A percentile compares a stretch with the other conserved stretches of the same genome.
phyloP scores from a whole-genome alignment of 495 filamentous ascomycete genomes.

The Xanthoparmelia taractica region DNA sequence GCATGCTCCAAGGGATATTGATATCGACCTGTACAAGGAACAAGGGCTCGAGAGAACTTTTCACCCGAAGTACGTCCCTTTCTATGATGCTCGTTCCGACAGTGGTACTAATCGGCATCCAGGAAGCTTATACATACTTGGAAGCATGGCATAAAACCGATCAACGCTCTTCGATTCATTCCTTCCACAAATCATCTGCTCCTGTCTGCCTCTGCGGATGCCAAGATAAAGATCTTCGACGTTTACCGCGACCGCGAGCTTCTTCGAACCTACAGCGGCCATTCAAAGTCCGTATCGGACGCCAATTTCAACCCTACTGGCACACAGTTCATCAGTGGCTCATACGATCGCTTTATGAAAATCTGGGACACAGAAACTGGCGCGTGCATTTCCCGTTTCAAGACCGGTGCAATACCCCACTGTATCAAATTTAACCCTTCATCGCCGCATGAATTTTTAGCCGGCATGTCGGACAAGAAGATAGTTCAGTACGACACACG shows the following conservation, averaged over 20 bases:
- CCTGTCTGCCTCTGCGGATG: conserved; percentile 76
- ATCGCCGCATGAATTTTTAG: conserved; percentile 78
- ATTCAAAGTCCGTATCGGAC: conserved; percentile 84
- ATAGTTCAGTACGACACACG: conserved; percentile 96
- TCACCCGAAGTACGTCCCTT: conserved; percentile 56
- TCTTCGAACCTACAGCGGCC: conserved; percentile 80
- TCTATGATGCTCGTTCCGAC: neutral
- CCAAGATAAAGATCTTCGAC: conserved; percentile 90
- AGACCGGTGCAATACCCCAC: conserved; percentile 88
- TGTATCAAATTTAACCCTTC: conserved; percentile 88
- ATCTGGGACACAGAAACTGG: conserved; percentile 98
- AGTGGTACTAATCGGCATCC: neutral
- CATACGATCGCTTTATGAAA: conserved; percentile 91
- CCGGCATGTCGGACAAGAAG: conserved; percentile 96
- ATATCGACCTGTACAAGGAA: conserved; percentile 80
- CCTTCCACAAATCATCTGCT: conserved; percentile 80
- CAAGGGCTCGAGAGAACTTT: conserved; percentile 73
- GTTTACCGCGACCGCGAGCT: conserved; percentile 83
- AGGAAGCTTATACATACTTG: conserved; percentile 77
- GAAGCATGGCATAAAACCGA: conserved; percentile 76
- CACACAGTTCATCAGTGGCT: conserved; percentile 82
- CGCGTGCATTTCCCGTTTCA: conserved; percentile 74
- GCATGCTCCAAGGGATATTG: conserved; percentile 94
- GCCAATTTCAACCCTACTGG: conserved; percentile 77
- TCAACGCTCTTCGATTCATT: conserved; percentile 83